These are phyloP conservation scores for Rhizophagus sp. DNA, from an alignment of 192 early-diverging fungal genomes.

Conservation along the genomic window DNA sequence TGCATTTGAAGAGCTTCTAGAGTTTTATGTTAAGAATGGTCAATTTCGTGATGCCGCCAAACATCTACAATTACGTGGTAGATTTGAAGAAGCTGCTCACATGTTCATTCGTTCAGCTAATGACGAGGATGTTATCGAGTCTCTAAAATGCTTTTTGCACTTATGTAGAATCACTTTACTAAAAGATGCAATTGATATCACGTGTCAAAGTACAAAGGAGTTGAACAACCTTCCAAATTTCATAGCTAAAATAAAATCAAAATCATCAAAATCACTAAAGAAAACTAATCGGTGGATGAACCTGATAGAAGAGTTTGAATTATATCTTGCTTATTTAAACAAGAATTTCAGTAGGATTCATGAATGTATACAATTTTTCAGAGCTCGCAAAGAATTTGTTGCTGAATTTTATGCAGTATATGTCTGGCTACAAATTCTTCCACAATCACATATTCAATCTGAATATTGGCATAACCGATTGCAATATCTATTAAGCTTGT, in stretches of 20 bases:
- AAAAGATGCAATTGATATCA: neutral
- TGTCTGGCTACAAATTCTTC: neutral
- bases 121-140: neutral
- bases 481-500: constrained; percentile 4
- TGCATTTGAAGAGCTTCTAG: no score
- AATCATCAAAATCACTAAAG: neutral
- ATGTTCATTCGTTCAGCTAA: neutral
- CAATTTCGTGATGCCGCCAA: neutral
- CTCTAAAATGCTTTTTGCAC: neutral
- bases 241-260: neutral
- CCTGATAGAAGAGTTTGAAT: neutral
- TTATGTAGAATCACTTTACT: constrained; percentile 20
- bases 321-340: constrained; percentile 20
- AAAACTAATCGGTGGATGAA: neutral
- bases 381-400: neutral
- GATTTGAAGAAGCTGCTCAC: constrained; percentile 2
- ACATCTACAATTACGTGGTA: neutral
- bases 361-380: neutral
- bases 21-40: neutral
- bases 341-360: neutral
- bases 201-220: no score
- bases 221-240: no score
- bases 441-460: neutral
- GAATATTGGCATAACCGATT: constrained; percentile 11
- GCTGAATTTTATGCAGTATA: constrained; percentile 2